Base-by-base conservation (phyloP, 2,329 filamentous ascomycete species). In the Paracamarosporium sp. region DNA sequence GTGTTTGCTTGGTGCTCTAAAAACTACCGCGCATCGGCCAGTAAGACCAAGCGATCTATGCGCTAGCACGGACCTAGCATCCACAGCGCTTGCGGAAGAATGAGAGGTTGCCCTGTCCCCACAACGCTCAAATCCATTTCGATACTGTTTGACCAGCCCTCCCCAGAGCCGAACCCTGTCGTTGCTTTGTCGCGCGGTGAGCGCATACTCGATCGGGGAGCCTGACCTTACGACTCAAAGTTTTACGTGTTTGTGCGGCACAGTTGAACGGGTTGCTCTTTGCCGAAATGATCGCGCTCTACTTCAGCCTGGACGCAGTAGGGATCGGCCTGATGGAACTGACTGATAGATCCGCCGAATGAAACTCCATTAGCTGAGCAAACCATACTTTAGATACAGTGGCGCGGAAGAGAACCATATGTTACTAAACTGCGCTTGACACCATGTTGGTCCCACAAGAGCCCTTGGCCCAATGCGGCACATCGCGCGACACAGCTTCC, bases 81-180 rank as follows among this genome's bases (percentile, higher is more conserved):
- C 48, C 48, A 51, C 48, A 30, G 48, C 48, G 48, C 48, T 51
- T 51, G 48, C 13, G 35, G 47, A 48, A 22, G 24, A 40, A 36
- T 12, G 8, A 40, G 22, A 50, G 33, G 33, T n/a, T 20, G 5
- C 30, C 25, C 28, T 17, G 44, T 22, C 44, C 22, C 30, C 44
- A 22, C 43, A 30, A 33, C 44, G 27, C 20, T 12, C 13, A 1
- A 13, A 30, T 31, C n/a, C 45, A 3, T 48, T 24, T 48, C 30
- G 30, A 20, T 28, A 28, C 15, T 48, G 30, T 15, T 7, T 24
- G 45, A 12, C 17, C 30, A 15, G 8, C 4, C 20, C 17, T 5
- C 12, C 27, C 31, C n/a, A 5, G 13, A 12, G 11, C 7, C 17
- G 2, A 28, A 5, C 35, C 47, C 13, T 20, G 24, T 24, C 11